Conservation (phyloP, 441 rosid species). For the Capsella rubella region DNA sequence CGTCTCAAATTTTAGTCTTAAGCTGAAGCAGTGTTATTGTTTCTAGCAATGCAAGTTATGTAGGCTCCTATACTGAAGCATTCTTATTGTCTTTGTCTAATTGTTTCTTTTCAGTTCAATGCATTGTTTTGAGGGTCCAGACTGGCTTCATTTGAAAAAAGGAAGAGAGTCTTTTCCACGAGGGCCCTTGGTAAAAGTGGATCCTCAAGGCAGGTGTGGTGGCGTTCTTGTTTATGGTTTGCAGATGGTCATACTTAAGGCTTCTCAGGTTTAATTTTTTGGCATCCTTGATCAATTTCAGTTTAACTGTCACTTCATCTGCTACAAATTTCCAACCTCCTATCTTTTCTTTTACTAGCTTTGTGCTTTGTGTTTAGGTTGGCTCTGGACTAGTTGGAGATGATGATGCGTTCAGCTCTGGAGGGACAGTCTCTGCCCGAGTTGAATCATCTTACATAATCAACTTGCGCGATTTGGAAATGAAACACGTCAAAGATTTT, state of each 20-base stretch:
- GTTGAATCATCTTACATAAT: conserved; percentile 90
- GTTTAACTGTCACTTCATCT: conserved; percentile 20
- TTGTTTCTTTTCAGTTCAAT: conserved; percentile 74
- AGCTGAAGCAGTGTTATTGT: conserved; percentile 9
- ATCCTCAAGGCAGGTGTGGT: conserved; percentile 99
- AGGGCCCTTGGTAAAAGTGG: conserved; percentile 87
- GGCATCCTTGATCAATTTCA: conserved; percentile 20
- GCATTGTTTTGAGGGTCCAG: conserved; percentile 99
- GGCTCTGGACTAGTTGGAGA: conserved; percentile 94
- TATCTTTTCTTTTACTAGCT: conserved; percentile 13
- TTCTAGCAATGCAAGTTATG: neutral
- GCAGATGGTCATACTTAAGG: conserved; percentile 98
- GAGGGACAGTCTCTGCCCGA: conserved; percentile 74
- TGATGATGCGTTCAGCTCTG: conserved; percentile 75
- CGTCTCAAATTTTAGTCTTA: conserved; percentile 8
- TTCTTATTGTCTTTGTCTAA: conserved; percentile 15
- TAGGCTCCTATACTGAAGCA: conserved; percentile 10
- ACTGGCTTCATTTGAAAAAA: conserved; percentile 94
- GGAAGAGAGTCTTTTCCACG: conserved; percentile 93
- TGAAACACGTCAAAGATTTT: conserved; percentile 97
- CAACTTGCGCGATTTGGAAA: conserved; percentile 83
- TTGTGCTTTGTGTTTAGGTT: conserved; percentile 55
- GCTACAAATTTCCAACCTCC: conserved; percentile 21
- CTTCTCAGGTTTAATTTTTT: conserved; percentile 71
- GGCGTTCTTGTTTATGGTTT: conserved; percentile 91